These are phyloP conservation scores for Stemphylium beticola DNA, from an alignment of 2,329 filamentous ascomycete species.

Conservation along the genomic window DNA sequence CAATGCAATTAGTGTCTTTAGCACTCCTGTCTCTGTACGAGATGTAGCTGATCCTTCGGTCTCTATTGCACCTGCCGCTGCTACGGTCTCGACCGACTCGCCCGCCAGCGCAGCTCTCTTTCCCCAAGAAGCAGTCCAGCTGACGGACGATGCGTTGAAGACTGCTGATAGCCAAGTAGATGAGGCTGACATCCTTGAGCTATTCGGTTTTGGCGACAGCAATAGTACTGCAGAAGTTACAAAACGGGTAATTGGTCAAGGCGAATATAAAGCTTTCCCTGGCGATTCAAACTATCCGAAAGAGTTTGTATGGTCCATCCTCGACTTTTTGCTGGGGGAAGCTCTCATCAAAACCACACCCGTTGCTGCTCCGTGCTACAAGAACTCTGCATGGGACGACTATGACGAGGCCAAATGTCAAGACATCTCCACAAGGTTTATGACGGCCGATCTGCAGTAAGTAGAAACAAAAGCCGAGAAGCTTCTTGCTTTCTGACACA, in stretches of 20 bases:
- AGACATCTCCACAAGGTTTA: constrained; percentile 17
- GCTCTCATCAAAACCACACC: constrained; percentile 29
- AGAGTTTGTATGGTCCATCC: constrained; percentile 19
- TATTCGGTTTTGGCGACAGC: constrained; percentile 42
- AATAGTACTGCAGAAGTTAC: neutral
- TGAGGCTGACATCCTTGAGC: constrained; percentile 2
- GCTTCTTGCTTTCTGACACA: neutral
- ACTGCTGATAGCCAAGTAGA: neutral
- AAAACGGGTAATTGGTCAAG: neutral
- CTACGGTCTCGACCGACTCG: constrained; percentile 11
- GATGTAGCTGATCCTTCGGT: neutral
- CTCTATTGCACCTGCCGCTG: constrained; percentile 14
- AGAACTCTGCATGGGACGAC: constrained; percentile 14
- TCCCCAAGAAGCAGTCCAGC: constrained; percentile 18
- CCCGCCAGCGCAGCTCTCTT: constrained; percentile 17
- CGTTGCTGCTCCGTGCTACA: constrained; percentile 31
- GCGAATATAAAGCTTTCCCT: constrained; percentile 29
- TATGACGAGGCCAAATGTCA: constrained; percentile 23
- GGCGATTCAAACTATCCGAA: constrained; percentile 28
- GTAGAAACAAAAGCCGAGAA: neutral
- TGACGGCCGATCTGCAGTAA: constrained; percentile 14
- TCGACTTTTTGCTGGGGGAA: constrained; percentile 24
- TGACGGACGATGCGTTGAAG: constrained; percentile 18
- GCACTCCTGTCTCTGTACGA: constrained; percentile 5
- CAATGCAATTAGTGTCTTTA: constrained; percentile 4